A percentile compares a stretch with the other conserved stretches of the same genome.
These are phyloP conservation scores for Russula olivacea DNA, from an alignment of 768 basidiomycete species.

Conservation along the genomic window DNA sequence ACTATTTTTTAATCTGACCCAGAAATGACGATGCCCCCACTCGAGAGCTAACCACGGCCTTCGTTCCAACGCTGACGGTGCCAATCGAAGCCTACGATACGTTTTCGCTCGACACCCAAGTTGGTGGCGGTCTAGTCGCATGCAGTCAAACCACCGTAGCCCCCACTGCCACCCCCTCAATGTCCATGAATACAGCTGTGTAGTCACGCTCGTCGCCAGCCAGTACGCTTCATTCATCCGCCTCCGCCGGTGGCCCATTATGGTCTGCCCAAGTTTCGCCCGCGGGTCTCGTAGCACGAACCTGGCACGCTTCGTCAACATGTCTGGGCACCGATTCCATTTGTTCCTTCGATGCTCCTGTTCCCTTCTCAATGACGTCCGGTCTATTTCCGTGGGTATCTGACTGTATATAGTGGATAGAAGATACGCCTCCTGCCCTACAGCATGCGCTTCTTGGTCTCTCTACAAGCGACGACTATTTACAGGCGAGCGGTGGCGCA, in stretches of 20 bases:
- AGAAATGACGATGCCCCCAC: background rate
- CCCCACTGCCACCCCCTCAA: background rate
- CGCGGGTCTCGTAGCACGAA: background rate
- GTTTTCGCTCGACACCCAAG: background rate
- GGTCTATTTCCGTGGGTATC: background rate
- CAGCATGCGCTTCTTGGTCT: too few relatives aligned
- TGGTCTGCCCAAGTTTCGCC: too few relatives aligned
- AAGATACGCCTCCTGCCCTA: background rate
- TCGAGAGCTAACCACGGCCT: background rate
- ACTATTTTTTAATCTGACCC: too few relatives aligned
- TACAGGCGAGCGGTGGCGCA: background rate
- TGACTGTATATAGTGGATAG: background rate
- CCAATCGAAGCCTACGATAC: background rate
- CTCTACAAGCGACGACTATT: background rate
- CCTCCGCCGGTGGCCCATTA: too few relatives aligned
- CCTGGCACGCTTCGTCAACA: background rate
- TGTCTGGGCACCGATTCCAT: background rate
- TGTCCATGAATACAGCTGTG: background rate
- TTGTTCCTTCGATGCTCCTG: background rate
- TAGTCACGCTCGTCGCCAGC: background rate
- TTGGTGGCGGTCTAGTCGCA: too few relatives aligned
- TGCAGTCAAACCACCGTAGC: background rate
- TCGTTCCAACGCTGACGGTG: conserved; percentile 2
- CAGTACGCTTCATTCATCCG: background rate
- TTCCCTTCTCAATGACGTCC: too few relatives aligned